Conservation (phyloP, 2,329 filamentous ascomycete species). For the Sporothrix globosa region DNA sequence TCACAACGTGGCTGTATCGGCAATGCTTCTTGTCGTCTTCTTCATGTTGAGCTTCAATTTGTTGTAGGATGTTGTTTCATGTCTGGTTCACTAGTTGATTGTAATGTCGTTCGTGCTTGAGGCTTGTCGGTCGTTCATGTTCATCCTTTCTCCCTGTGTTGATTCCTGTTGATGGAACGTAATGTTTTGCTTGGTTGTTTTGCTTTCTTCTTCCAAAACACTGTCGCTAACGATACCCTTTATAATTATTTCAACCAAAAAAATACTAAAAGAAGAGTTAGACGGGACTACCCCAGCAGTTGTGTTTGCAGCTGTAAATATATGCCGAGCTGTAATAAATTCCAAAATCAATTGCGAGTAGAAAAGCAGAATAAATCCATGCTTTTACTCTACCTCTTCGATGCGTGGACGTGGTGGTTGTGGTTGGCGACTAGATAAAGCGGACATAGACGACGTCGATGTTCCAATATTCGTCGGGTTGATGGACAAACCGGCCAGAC, state of each 20-base stretch:
- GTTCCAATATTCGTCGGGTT: slow-evolving; percentile 15
- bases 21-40: slow-evolving; percentile 25
- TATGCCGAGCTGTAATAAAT: background rate
- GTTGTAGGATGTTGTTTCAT: slow-evolving; percentile 25
- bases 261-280: slow-evolving; percentile 13
- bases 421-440: background rate
- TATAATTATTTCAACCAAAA: background rate
- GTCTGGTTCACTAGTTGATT: background rate
- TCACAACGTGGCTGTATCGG: slow-evolving; percentile 14
- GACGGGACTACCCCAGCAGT: background rate
- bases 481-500: slow-evolving; percentile 50
- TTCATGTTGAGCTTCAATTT: slow-evolving; percentile 24
- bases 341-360: background rate
- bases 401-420: slow-evolving; percentile 32
- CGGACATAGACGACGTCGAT: background rate
- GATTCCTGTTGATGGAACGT: slow-evolving; percentile 2
- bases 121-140: background rate
- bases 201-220: slow-evolving; percentile 9
- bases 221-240: slow-evolving; percentile 27
- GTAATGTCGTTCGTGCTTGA: slow-evolving; percentile 11
- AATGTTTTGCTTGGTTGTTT: slow-evolving; percentile 16
- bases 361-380: too few relatives aligned
- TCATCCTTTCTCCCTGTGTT: background rate
- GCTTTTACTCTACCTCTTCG: slow-evolving; percentile 35
- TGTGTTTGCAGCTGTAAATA: background rate